phyloP scores from a whole-genome alignment of 1,284 basidiomycete genomes.

The Irpex sp. region DNA sequence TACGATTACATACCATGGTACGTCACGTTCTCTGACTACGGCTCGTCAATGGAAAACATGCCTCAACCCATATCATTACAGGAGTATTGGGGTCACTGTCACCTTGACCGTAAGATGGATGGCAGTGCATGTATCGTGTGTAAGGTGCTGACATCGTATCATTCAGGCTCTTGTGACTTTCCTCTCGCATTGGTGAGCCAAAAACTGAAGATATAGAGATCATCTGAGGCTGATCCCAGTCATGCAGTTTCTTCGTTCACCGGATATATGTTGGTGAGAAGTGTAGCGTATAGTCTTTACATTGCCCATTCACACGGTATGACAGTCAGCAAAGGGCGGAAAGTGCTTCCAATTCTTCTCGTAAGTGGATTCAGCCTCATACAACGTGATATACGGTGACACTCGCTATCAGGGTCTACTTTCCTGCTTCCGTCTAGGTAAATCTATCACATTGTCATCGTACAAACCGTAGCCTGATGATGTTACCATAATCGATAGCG shows the following conservation, averaged over 20 bases:
- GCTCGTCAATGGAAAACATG: too few relatives aligned
- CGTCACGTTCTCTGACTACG: not conserved
- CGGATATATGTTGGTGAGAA: slow-evolving; percentile 11
- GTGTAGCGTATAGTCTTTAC: not conserved
- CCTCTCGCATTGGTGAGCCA: slow-evolving; percentile 11
- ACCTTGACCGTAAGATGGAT: slow-evolving; percentile 9
- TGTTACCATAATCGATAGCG: not conserved
- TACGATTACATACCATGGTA: slow-evolving; percentile 9
- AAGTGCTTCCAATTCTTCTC: slow-evolving; percentile 7
- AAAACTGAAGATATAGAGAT: not conserved
- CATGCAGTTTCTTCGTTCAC: slow-evolving; percentile 13
- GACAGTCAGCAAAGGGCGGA: slow-evolving; percentile 13
- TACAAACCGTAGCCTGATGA: not conserved
- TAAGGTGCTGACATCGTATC: slow-evolving; percentile 9
- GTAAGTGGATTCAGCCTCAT: slow-evolving; percentile 1
- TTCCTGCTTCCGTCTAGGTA: slow-evolving; percentile 13
- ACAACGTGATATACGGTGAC: too few relatives aligned
- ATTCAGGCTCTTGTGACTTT: slow-evolving; percentile 14
- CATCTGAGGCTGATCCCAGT: not conserved
- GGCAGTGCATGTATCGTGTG: not conserved
- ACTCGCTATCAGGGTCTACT: slow-evolving; percentile 6
- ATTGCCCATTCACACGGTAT: not conserved
- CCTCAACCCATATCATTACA: not conserved
- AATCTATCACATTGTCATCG: not conserved
- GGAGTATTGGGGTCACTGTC: slow-evolving; percentile 14